Base-by-base conservation (phyloP, 805 yeast genomes). In the Tetrapisispora pingtungensis region DNA sequence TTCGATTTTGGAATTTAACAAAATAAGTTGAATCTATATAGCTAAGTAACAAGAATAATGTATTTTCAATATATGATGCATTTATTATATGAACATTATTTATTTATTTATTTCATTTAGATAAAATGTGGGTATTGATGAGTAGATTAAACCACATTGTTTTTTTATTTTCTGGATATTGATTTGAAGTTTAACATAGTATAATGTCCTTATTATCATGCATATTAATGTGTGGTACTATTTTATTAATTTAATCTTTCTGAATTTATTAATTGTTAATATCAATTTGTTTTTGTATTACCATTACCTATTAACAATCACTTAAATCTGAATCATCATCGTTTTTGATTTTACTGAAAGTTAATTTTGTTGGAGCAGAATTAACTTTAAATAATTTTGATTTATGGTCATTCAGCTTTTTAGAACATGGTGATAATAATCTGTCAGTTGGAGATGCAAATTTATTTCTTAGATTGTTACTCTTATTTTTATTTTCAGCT, bases 361-460 rank as follows among this genome's bases (percentile, higher is more conserved):
- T 50, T 36, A 60, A 49, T 39, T 54, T 55, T 10, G 56, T 53
- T 10, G 56, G 59, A 13, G 50, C 54, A 6, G 57, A 47, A 17
- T 49, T 53, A 2, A 49, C 40, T 20, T 49, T 41, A 44, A 55
- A 49, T 37, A 58, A 44, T 49, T 53, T 58, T 8, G 60, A 48
- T 58, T 70, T 73, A 50, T 75, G 79, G 32, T 71, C 72, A 47
- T 59, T 73, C 47, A 78, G 58, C 57, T 74, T 77, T 49, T 74
- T 72, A 1, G 80, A 69, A 55, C 80, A 74, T 28, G 83, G 82
- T 3, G 81, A 75, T 58, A 77, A 57, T 49, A 76, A 48, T 42
- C 66, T 71, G 52, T 77, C 83, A 1, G 82, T 77, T 33, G 81
- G 81, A 12, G 80, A 75, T 7, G 75, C 64, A 47, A 63, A 57